Evolutionary conservation across 805 yeast species (phyloP), one percentile per base, ranked within the genome.

Genomic region (Yamadazyma phyllophila): DNA sequence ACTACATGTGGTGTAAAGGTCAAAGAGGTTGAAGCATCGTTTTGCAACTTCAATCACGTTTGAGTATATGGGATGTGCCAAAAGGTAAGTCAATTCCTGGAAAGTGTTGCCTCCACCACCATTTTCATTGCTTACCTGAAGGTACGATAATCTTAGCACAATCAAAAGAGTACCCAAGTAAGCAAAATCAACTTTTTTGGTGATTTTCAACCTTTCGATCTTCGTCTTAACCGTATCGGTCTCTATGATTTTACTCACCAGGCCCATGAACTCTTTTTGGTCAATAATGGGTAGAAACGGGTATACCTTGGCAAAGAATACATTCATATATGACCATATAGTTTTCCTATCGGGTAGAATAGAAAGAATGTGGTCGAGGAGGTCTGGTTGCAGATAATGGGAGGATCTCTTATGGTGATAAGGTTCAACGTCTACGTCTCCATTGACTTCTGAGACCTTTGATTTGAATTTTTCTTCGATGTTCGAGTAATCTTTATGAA

Each of bases 201-300:
- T 62, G 16, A 67, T 51, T 17, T 57, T 61, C 4, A 69, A 15
- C 11, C 17, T 14, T 15, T 7, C 38, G 3, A 63, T 39, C 4
- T 45, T 46, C 16, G 45, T 53, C 27, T 61, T 67, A 33, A 36
- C 51, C 49, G 34, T 58, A 32, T 37, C 56, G 7, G 58, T 48
- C 1, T 81, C 85, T 31, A 82, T 63, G 5, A 81, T 71, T 13
- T 66, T 56, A 1, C 61, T 50, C 12, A 80, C 60, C 36, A 72
- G 67, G 14, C 53, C 56, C 41, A 71, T 70, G 57, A 80, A 79
- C 8, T 68, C 70, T 43, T 55, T 63, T 56, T 83, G 87, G 60
- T 84, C 89, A 24, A 83, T 62, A 49, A 77, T 79, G 2, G 91
- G 91, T 50, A 82, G 66, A 44, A 78, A 79, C 9, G 83, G 74